Conservation (phyloP, 306 rosid genomes). For the cucumber (Cucumis sativus) region Cucumber_9930_V3 NC_026658.2:5058501-5059000, state of each 20-base stretch:
- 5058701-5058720: no score
- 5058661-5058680: not conserved
- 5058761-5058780: no score
- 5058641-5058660: not conserved
- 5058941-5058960: not conserved
- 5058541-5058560: not conserved
- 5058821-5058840: no score
- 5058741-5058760: no score
- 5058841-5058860: no score
- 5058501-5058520: slow-evolving; percentile 6
- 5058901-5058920: not conserved
- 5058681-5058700: no score
- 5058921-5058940: not conserved
- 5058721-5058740: no score
- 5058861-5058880: no score
- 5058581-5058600: not conserved
- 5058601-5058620: not conserved
- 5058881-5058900: no score
- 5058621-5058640: not conserved
- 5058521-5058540: not conserved
- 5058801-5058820: no score
- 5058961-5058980: not conserved
- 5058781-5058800: no score
- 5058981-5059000: not conserved
- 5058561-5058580: not conserved